These are phyloP conservation scores for Penicillium alfredii DNA, from an alignment of 495 filamentous ascomycete genomes.

Conservation along the genomic window DNA sequence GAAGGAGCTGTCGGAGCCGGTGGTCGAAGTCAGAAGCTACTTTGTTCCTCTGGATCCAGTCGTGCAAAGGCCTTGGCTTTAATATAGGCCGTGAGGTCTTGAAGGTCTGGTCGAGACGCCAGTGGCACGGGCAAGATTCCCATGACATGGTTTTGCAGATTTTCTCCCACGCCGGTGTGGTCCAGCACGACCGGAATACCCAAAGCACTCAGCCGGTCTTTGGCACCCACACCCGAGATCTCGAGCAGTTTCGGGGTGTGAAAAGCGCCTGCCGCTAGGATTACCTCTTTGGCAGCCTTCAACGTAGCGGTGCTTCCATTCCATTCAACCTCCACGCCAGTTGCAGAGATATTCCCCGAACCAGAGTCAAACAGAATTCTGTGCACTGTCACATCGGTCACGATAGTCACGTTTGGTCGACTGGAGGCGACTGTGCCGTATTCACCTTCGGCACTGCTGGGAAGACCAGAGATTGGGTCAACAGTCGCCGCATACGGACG, in stretches of 20 bases:
- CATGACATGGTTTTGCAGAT: slow-evolving; percentile 38
- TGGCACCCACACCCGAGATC: slow-evolving; percentile 41
- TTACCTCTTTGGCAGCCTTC: slow-evolving; percentile 37
- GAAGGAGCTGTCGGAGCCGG: background rate
- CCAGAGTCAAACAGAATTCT: slow-evolving; percentile 29
- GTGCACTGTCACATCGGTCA: slow-evolving; percentile 42
- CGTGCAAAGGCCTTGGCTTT: slow-evolving; percentile 9
- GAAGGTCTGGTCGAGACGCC: background rate
- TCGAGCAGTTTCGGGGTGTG: slow-evolving; percentile 50
- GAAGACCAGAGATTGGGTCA: slow-evolving; percentile 27
- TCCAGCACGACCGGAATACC: slow-evolving; percentile 29
- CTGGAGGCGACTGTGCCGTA: slow-evolving; percentile 39
- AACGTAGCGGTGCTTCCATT: slow-evolving; percentile 12
- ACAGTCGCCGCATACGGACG: slow-evolving; percentile 16
- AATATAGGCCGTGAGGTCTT: slow-evolving; percentile 4
- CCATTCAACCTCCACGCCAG: slow-evolving; percentile 28
- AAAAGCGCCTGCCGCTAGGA: slow-evolving; percentile 47
- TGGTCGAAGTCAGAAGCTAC: background rate
- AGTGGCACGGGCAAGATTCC: slow-evolving; percentile 5
- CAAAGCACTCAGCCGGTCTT: slow-evolving; percentile 1
- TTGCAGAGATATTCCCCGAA: slow-evolving; percentile 10
- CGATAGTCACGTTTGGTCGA: slow-evolving; percentile 42
- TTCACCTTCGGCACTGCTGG: slow-evolving; percentile 14
- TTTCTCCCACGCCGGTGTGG: slow-evolving; percentile 35
- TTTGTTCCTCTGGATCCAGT: slow-evolving; percentile 7